Base-by-base conservation (phyloP, 2,329 filamentous ascomycete species). In the Emmonsiellopsis sp. region DNA sequence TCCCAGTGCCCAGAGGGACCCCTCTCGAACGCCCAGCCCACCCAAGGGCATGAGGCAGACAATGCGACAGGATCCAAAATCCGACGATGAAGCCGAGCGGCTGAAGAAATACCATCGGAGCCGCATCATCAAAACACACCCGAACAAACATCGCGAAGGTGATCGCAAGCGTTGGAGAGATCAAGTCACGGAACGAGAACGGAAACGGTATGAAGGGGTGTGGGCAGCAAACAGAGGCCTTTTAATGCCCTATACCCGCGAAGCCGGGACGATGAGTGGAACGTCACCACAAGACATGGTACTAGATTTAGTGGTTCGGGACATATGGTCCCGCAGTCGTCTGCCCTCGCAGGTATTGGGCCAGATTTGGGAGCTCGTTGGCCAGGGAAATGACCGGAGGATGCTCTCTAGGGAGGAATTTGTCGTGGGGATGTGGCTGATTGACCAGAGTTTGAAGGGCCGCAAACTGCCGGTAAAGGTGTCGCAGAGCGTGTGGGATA, bases 391-490 rank as follows among this genome's bases (percentile, higher is more conserved):
- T 3, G 63, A 66, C 33, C 69, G 70, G 10, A 69, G 69, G 9
- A 63, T 72, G 48, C 57, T 76, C 32, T 66, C 64, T 14, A 63
- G 68, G 52, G 73, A 75, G 49, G 73, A 76, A 61, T 77, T 77
- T 52, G 71, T 77, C 48, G 73, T 77, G 42, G 74, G 74, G 27
- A 69, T 76, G 64, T 77, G 74, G 74, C 61, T 77, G 53, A 75
- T 77, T 52, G 74, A 77, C 60, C 72, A 76, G 60, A 65, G 68
- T 55, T 57, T 77, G 44, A 73, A 71, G 57, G 74, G 74, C 5
- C 68, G 71, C 44, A 77, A 76, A 57, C 62, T 76, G 40, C 74
- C 74, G 2, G 60, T 62, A 8, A 69, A 67, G 51, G 72, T 77
- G 5, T 70, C 71, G 8, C 66, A 72, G 32, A 76, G 71, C 56